Base-by-base conservation (phyloP, 352 stramenopile species). In the Peronospora farinosa region DNA sequence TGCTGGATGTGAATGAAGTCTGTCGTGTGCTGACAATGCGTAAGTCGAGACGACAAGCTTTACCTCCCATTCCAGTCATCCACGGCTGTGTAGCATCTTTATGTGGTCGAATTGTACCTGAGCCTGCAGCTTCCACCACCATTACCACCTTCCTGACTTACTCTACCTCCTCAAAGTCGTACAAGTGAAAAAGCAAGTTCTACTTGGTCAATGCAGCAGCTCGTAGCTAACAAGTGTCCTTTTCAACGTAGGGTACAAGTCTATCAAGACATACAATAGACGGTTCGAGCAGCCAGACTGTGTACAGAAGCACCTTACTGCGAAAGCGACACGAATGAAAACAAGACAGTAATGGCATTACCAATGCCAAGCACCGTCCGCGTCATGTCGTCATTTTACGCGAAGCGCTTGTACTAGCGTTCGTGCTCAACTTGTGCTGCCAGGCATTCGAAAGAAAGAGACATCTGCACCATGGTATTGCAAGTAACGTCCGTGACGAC, bases 401-500 rank as follows among this genome's bases (percentile, higher is more conserved):
- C 19, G 19, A 3, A 21, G 19, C 19, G 19, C 3, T 21, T 21
- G 19, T 21, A 21, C 19, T 21, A 21, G 19, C 19, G 19, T 31
- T 10, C 27, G 27, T 10, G 8, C 4, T 31, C 27, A 31, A 5
- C 27, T 31, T 31, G 5, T 31, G 15, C 27, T 10, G 75, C 73
- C 65, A 67, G 62, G 7, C 46, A 73, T 28, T 21, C 1, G 19
- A 21, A 21, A 21, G 19, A 21, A 21, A 21, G 3, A 21, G 19
- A 21, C 19, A 21, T 21, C 19, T 21, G 19, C 19, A 21, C 19
- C 19, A 21, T 21, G 19, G 3, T 21, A 21, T 21, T 21, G 3
- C 30, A 54, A 17, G 72, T 83, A 58, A 69, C 59, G 40, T 41
- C 53, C 19, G 69, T 78, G 44, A 74, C 47, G 21, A 75, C 67